Evolutionary conservation across 2,329 filamentous ascomycete genomes (phyloP).

Genomic region (Penicillium frequentans): DNA sequence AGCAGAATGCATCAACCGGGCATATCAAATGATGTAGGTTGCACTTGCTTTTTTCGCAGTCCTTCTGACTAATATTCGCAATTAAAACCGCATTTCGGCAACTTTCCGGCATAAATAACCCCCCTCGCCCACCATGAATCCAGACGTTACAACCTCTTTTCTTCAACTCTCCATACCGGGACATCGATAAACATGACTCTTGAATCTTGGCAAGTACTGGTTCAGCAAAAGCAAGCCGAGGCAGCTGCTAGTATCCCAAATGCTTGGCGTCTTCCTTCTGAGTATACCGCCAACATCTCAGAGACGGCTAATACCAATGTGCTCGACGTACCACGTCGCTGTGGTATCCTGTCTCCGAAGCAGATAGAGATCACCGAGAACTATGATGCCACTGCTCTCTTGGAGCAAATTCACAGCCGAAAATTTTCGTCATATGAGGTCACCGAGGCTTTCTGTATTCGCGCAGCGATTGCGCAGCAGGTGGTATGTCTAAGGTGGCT

Average conservation of each 20-base stretch:
- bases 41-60: neutral
- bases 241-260: conserved; percentile 9
- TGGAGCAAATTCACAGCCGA: conserved; percentile 1
- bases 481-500: conserved; percentile 5
- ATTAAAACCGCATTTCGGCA: neutral
- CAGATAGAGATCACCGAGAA: conserved; percentile 16
- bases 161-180: neutral
- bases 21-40: neutral
- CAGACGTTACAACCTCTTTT: neutral
- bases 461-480: conserved; percentile 18
- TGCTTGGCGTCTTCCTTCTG: conserved; percentile 10
- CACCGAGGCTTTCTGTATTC: conserved; percentile 16
- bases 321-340: conserved; percentile 11
- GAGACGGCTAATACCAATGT: conserved; percentile 10
- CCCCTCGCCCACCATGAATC: neutral
- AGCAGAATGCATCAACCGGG: neutral
- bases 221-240: conserved; percentile 11
- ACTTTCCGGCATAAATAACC: conserved; percentile 5
- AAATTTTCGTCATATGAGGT: conserved; percentile 14
- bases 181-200: conserved; percentile 1
- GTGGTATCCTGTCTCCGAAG: conserved; percentile 5
- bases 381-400: conserved; percentile 14
- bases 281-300: conserved; percentile 4
- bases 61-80: neutral
- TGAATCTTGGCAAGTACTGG: conserved; percentile 9